Base-by-base conservation (phyloP, 2,329 filamentous ascomycete genomes). In the Hymenoscyphus albidus region DNA sequence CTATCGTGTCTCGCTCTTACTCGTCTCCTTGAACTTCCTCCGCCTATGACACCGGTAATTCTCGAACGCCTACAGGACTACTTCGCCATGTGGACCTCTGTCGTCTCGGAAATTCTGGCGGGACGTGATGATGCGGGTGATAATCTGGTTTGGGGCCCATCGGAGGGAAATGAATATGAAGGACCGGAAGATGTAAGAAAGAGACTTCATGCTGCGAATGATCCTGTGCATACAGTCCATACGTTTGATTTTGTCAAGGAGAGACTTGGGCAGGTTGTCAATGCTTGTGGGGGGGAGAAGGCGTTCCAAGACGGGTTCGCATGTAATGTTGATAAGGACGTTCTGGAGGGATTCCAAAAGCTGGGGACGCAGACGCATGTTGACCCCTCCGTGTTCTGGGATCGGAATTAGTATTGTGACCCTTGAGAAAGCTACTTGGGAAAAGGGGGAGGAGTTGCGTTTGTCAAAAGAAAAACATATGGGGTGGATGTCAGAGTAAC, bases 1-100 rank as follows among this genome's bases (percentile, higher is more conserved):
- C 80, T 95, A 18, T 90, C 88, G 68, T 84, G 88, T 32, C 80
- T 95, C 3, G 90, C 86, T 0, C 80, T 94, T 14, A 93, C 91
- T 1, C 84, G 89, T 2, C 78, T 95, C 1, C 78, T 92, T 13
- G 88, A 92, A 73, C 81, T 89, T 1, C 81, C 82, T 0, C 81
- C 82, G 0, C 83, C 84, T 66, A 80, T 74, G 62, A 72, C 68
- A 10, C 73, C 84, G 0, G 82, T 89, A 62, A 81, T 86, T 1
- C 77, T 92, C 4, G 73, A 76, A 1, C 83, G 81, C 44, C 79
- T 95, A 63, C 91, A 95, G 75, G 88, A 88, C 71, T 87, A 91
- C 71, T 86, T 95, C 71, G 82, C 82, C 1, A 83, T 93, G 78
- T 95, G 91, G 91, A 90, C 88, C 1, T 85, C 84, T 68, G 83